Base-by-base conservation (phyloP, 2,329 filamentous ascomycete genomes). In the Alternaria dauci region DNA sequence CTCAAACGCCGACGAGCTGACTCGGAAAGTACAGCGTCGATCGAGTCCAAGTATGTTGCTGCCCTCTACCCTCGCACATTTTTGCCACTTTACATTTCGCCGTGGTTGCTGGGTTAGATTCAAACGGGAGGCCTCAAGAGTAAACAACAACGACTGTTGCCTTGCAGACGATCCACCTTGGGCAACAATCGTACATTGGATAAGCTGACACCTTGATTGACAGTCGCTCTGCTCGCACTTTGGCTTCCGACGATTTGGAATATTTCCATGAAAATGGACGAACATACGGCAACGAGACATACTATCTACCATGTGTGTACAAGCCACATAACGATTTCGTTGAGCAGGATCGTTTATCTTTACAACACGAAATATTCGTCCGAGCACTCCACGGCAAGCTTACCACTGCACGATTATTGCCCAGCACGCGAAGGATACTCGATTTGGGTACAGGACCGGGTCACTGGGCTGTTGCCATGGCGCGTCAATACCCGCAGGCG, bases 331-430 rank as follows among this genome's bases (percentile, higher is more conserved):
- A 56, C 25, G 88, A 90, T 68, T 86, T 89, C 46, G 78, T 83
- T 46, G 88, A 91, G 71, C 87, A 89, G 74, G 86, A 87, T 46
- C 86, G 88, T 42, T 75, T 89, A 52, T 84, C 85, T 59, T 81
- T 91, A 53, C 80, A 87, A 39, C 87, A 91, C 65, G 87, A 89
- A 71, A 85, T 89, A 47, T 89, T 87, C 68, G 77, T 88, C 16
- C 66, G 71, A 20, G 74, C 76, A 25, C 66, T 79, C 6, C 69
- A 75, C 52, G 76, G 76, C 7, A 74, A 71, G 30, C 67, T 79
- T 32, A 78, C 76, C 8, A 79, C 77, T n/a, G 75, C 74, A 12
- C 68, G 63, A 18, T 55, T 77, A 20, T 61, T 71, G 9, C 65
- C 70, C 8, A 62, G 64, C 2, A 70, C 69, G 3, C 62, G 65